Conservation (phyloP, 2,329 filamentous ascomycete species). For the Leptographium wingfieldii region DNA sequence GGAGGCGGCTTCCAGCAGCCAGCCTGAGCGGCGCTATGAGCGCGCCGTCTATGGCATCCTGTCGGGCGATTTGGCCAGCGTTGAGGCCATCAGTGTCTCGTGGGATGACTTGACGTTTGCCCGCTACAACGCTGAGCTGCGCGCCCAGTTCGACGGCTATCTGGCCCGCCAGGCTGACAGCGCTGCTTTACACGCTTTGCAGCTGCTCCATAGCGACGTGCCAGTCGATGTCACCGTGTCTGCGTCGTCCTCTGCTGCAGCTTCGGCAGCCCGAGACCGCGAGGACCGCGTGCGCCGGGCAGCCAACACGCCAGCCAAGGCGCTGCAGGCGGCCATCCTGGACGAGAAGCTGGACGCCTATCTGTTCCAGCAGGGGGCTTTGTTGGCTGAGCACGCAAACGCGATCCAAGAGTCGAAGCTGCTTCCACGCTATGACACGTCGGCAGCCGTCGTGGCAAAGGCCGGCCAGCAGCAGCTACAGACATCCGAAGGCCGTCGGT, state of each 20-base stretch:
- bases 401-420: slow-evolving; percentile 24
- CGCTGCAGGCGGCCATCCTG: slow-evolving; percentile 64
- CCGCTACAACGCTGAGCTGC: slow-evolving; percentile 15
- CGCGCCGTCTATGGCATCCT: slow-evolving; percentile 81
- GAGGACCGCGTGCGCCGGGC: slow-evolving; percentile 1
- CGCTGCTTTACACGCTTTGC: slow-evolving; percentile 9
- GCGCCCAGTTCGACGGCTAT: slow-evolving; percentile 15
- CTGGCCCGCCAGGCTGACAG: slow-evolving; percentile 11
- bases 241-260: neutral
- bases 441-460: slow-evolving; percentile 15
- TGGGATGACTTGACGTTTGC: slow-evolving; percentile 25
- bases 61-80: slow-evolving; percentile 69
- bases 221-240: neutral
- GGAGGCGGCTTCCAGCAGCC: slow-evolving; percentile 49
- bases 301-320: slow-evolving; percentile 49
- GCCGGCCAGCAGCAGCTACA: slow-evolving; percentile 11
- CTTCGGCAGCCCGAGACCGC: slow-evolving; percentile 1
- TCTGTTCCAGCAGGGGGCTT: slow-evolving; percentile 45
- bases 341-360: slow-evolving; percentile 46
- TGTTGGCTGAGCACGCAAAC: slow-evolving; percentile 35
- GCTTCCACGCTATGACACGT: slow-evolving; percentile 24
- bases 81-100: slow-evolving; percentile 46
- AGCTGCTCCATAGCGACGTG: slow-evolving; percentile 11
- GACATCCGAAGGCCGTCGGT: slow-evolving; percentile 13
- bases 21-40: slow-evolving; percentile 50